phyloP scores from a whole-genome alignment of 345 rosid species.

The Odontarrhena argentea region DNA sequence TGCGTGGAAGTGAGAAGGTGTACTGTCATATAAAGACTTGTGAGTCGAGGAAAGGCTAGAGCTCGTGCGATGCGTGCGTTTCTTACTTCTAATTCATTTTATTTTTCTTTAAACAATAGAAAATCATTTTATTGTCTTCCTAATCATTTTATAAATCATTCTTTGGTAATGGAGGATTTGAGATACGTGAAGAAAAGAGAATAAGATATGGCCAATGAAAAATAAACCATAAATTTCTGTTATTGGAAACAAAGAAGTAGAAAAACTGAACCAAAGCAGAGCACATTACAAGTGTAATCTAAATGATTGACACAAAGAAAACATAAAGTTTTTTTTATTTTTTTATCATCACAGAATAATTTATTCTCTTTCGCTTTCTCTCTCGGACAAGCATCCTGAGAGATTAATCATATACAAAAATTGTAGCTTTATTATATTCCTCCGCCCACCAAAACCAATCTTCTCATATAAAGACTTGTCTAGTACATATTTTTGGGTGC shows the following conservation, averaged over 20 bases:
- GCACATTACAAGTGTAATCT: constrained; percentile 37
- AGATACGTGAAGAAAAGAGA: constrained; percentile 8
- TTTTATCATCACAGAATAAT: constrained; percentile 38
- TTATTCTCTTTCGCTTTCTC: constrained; percentile 22
- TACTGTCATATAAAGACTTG: too few species aligned
- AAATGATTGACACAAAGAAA: constrained; percentile 40
- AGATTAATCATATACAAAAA: constrained; percentile 19
- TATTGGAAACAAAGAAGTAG: constrained; percentile 35
- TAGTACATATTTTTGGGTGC: constrained; percentile 20
- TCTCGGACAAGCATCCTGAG: constrained; percentile 37
- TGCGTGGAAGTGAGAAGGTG: background rate
- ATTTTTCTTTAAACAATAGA: too few species aligned
- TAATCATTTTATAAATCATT: background rate
- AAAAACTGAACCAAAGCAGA: constrained; percentile 34
- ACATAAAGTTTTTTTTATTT: background rate
- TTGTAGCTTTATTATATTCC: constrained; percentile 39
- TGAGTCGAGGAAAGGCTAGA: constrained; percentile 17
- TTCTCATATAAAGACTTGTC: constrained; percentile 36
- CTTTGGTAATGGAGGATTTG: constrained; percentile 6
- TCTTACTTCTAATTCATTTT: constrained; percentile 2
- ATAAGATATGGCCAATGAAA: constrained; percentile 25
- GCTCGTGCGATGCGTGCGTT: constrained; percentile 19
- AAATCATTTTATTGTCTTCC: background rate
- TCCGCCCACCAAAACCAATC: constrained; percentile 39
- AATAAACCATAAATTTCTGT: constrained; percentile 36